Evolutionary conservation across 2,329 filamentous ascomycete genomes (phyloP).

Genomic region (Thermothelomyces thermophilus): DNA sequence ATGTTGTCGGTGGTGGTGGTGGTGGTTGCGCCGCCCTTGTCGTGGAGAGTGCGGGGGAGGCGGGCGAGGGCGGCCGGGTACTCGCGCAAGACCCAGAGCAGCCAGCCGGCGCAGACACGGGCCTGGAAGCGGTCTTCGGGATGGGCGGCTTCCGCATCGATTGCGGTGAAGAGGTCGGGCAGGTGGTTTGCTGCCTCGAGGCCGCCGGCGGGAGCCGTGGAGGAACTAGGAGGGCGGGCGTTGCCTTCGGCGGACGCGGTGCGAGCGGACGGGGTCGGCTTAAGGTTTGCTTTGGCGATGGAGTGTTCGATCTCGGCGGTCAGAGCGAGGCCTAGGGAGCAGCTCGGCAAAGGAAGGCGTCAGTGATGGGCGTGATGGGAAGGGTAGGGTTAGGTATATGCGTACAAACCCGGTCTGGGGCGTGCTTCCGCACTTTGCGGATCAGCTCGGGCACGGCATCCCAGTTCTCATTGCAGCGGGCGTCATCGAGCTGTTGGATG

Average conservation of each 20-base stretch:
- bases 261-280: slow-evolving; percentile 28
- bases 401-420: slow-evolving; percentile 76
- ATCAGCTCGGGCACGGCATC: slow-evolving; percentile 78
- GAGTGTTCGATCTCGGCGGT: slow-evolving; percentile 64
- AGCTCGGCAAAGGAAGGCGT: slow-evolving; percentile 11
- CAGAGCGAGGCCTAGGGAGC: slow-evolving; percentile 54
- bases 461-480: slow-evolving; percentile 86
- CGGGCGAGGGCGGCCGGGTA: slow-evolving; percentile 53
- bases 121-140: slow-evolving; percentile 67
- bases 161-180: slow-evolving; percentile 47
- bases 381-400: not conserved
- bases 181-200: slow-evolving; percentile 41
- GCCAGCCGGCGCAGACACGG: slow-evolving; percentile 74
- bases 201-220: slow-evolving; percentile 37
- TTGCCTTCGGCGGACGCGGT: slow-evolving; percentile 33
- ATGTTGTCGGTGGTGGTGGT: slow-evolving; percentile 39
- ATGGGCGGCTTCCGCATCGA: slow-evolving; percentile 50
- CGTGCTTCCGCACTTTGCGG: slow-evolving; percentile 91
- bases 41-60: slow-evolving; percentile 58
- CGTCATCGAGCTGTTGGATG: slow-evolving; percentile 73
- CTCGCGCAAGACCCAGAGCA: slow-evolving; percentile 72
- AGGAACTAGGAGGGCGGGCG: slow-evolving; percentile 17
- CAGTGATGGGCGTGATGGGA: slow-evolving; percentile 11
- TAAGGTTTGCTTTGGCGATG: slow-evolving; percentile 51
- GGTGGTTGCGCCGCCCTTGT: slow-evolving; percentile 34